Conservation (phyloP, 176 grass and related monocot species). For the Lolium multiflorum region DNA sequence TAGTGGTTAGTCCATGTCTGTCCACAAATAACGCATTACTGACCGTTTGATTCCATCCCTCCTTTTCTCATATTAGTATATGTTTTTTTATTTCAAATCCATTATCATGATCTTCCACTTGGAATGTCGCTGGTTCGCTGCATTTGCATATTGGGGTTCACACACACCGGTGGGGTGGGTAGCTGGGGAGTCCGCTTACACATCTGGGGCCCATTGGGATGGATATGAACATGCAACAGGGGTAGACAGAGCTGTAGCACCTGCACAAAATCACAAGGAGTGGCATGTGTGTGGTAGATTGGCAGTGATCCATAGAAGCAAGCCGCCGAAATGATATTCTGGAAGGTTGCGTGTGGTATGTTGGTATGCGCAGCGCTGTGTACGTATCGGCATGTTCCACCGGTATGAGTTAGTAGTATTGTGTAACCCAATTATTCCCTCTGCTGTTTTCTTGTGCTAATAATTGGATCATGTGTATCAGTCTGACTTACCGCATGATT, state of each 20-base stretch:
- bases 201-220: background rate
- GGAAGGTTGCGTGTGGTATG: background rate
- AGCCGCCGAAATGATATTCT: conserved; percentile 25
- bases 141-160: background rate
- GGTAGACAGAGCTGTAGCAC: no score
- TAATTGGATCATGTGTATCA: conserved; percentile 22
- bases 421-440: background rate
- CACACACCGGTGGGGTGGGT: conserved; percentile 8
- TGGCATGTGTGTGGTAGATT: background rate
- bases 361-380: background rate
- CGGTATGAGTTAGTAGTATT: background rate
- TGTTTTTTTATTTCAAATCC: background rate
- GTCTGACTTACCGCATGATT: background rate
- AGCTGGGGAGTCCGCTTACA: conserved; percentile 47
- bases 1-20: background rate
- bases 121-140: conserved; percentile 32
- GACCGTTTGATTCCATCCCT: background rate
- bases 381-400: conserved; percentile 8
- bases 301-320: conserved; percentile 6
- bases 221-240: background rate
- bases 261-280: background rate
- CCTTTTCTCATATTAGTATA: background rate
- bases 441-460: conserved; percentile 14
- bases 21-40: background rate
- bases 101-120: background rate